These are phyloP conservation scores for Penicillium hordei DNA, from an alignment of 2,329 filamentous ascomycete genomes.

Conservation along the genomic window DNA sequence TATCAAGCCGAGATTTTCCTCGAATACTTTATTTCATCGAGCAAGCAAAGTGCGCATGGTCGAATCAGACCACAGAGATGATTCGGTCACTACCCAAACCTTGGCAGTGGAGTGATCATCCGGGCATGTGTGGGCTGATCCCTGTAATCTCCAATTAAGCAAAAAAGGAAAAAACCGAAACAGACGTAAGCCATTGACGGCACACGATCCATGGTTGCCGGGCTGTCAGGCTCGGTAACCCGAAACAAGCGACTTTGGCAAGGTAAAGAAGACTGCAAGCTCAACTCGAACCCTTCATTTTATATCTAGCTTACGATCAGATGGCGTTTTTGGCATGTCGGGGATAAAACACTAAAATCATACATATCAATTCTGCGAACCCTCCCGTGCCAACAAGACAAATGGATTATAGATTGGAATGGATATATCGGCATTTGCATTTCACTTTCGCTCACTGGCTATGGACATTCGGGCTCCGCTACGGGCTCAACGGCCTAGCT, in stretches of 20 bases:
- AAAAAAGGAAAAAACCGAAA: not conserved
- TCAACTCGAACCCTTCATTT: not conserved
- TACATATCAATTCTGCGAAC: not conserved
- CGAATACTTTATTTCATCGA: not conserved
- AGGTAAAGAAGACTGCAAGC: not conserved
- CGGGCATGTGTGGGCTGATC: slow-evolving; percentile 21
- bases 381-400: not conserved
- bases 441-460: not conserved
- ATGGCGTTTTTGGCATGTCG: not conserved
- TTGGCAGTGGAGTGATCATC: slow-evolving; percentile 6
- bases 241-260: slow-evolving; percentile 16
- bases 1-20: not conserved
- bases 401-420: not conserved
- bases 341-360: not conserved
- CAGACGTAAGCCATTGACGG: not conserved
- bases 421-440: not conserved
- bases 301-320: slow-evolving; percentile 8
- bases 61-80: slow-evolving; percentile 21
- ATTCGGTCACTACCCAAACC: not conserved
- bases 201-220: not conserved
- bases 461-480: slow-evolving; percentile 12
- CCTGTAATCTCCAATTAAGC: slow-evolving; percentile 17
- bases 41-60: not conserved
- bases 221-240: not conserved
- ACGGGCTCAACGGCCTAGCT: slow-evolving; percentile 18